A percentile compares a stretch with the other conserved stretches of the same genome.
Evolutionary conservation across 139 green algal species (phyloP).

Genomic region (Micromonas pusilla): DNA sequence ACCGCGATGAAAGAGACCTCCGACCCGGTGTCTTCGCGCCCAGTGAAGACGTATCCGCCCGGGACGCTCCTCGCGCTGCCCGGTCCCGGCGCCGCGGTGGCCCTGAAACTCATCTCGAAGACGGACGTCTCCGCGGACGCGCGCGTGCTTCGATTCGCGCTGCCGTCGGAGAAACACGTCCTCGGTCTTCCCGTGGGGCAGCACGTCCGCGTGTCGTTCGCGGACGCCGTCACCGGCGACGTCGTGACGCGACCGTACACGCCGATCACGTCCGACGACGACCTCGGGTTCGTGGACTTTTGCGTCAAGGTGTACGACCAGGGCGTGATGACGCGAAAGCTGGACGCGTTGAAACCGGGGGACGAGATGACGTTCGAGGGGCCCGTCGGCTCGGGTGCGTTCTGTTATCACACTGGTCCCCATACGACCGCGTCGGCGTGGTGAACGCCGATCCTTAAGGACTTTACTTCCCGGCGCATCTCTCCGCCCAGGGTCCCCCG

Average conservation of each 20-base stretch:
- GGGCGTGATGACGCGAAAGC: slow-evolving; percentile 66
- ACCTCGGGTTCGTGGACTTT: slow-evolving; percentile 89
- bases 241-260: slow-evolving; percentile 93
- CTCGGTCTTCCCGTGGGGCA: slow-evolving; percentile 87
- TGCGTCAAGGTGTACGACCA: slow-evolving; percentile 85
- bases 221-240: slow-evolving; percentile 60
- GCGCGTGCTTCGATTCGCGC: slow-evolving; percentile 83
- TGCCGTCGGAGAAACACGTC: slow-evolving; percentile 73
- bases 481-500: no score
- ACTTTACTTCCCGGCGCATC: no score
- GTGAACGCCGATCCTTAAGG: no score
- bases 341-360: slow-evolving; percentile 69
- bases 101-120: slow-evolving; percentile 60
- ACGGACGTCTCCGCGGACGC: slow-evolving; percentile 73
- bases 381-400: slow-evolving; percentile 82
- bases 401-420: no score
- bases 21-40: neutral
- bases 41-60: slow-evolving; percentile 1
- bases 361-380: slow-evolving; percentile 88
- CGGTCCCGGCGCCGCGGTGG: neutral
- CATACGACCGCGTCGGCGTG: no score
- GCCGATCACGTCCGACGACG: slow-evolving; percentile 57
- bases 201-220: slow-evolving; percentile 86
- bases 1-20: slow-evolving; percentile 2
- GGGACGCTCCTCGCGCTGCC: neutral